phyloP scores from a whole-genome alignment of 257 asterid genomes.

The Mitragyna speciosa region DNA sequence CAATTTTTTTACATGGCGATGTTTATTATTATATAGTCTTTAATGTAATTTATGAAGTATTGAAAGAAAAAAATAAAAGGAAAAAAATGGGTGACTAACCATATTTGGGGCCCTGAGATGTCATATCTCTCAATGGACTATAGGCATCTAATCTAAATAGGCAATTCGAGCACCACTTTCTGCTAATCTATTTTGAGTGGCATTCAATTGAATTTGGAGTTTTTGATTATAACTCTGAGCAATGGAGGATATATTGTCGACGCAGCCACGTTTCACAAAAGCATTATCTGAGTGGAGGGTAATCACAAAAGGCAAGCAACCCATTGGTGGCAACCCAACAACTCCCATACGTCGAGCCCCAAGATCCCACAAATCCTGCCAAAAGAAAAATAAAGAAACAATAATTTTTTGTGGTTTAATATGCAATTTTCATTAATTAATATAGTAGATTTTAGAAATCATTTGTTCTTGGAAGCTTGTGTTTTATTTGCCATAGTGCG shows the following conservation, averaged over 20 bases:
- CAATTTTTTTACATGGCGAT: too few relatives aligned
- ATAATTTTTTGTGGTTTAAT: too few relatives aligned
- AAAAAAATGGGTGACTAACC: slow-evolving; percentile 32
- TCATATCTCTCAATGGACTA: slow-evolving; percentile 45
- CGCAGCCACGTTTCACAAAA: slow-evolving; percentile 40
- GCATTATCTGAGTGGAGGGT: slow-evolving; percentile 37
- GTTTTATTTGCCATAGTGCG: neutral
- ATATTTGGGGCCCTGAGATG: slow-evolving; percentile 28
- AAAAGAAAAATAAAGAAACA: too few relatives aligned
- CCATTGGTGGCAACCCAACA: slow-evolving; percentile 72
- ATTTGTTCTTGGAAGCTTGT: too few relatives aligned
- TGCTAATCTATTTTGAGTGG: slow-evolving; percentile 17
- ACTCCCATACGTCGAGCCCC: slow-evolving; percentile 77
- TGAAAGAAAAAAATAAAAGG: too few relatives aligned
- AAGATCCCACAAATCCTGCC: slow-evolving; percentile 46
- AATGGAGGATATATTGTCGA: slow-evolving; percentile 30
- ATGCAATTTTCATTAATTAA: too few relatives aligned
- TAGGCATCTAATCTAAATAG: slow-evolving; percentile 50
- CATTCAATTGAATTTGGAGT: slow-evolving; percentile 40
- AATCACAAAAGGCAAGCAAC: slow-evolving; percentile 68
- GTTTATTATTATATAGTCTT: too few relatives aligned
- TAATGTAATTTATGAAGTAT: too few relatives aligned
- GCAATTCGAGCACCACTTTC: slow-evolving; percentile 37
- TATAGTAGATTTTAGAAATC: too few relatives aligned
- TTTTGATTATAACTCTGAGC: slow-evolving; percentile 51